Evolutionary conservation across 2,329 filamentous ascomycete genomes (phyloP), one percentile per base, ranked within the genome.

Genomic region (Aspergillus intermedius): DNA sequence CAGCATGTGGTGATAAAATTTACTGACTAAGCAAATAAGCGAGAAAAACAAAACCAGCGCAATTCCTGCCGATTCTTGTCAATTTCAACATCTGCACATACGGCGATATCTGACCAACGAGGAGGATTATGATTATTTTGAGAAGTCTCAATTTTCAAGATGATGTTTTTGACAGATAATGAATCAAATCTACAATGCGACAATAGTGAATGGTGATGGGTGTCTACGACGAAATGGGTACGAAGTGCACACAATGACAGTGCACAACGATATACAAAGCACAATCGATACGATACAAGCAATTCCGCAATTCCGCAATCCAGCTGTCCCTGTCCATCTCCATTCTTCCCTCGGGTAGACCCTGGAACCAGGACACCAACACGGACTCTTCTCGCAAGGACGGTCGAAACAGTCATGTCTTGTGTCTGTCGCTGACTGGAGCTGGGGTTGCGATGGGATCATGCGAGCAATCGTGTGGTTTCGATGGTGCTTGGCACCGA

Each of bases 371-470:
- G 21, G 42, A 13, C 47, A 17, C 32, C 28, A 46, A 34, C 46
- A 68, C 60, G 62, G 62, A 60, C 64, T 56, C 64, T 68, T 65
- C 56, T 44, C 46, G 6, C 59, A 60, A 65, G 65, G 61, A 69
- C 66, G 58, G 62, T 64, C 54, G 57, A 51, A 64, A 63, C 62
- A 64, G 59, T 59, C 61, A 64, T 66, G 69, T 71, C 62, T 68
- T 71, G 67, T 71, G 65, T 60, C 59, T 63, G 64, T 69, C 63
- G 56, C 61, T 54, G 63, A 65, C 60, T 68, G 68, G 68, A 68
- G 66, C 66, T 70, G 68, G 63, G 28, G n/a, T 37, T n/a, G n/a
- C n/a, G 5, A 32, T 21, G 32, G n/a, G 28, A 35, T 35, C 21
- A 17, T 22, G 15, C 30, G 42, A n/a, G 53, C 47, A 13, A 50